A percentile compares a stretch with the other conserved stretches of the same genome.
Evolutionary conservation across 345 rosid genomes (phyloP).

Genomic region (Eucalyptus cloeziana): DNA sequence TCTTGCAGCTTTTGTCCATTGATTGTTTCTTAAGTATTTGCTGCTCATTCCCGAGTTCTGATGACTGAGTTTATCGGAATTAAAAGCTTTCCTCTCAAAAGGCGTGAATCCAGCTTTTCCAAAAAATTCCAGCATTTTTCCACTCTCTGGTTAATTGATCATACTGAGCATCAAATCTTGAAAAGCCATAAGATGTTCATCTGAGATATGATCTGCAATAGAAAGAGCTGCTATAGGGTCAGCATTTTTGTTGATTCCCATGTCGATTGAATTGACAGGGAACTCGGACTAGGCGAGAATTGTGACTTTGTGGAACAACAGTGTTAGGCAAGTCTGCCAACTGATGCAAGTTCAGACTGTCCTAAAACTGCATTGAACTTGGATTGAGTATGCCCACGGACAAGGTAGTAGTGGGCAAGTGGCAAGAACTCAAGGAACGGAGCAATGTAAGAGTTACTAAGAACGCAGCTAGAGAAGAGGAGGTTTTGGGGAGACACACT

Average conservation of each 20-base stretch:
- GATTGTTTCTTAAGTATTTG: not conserved
- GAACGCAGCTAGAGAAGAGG: not conserved
- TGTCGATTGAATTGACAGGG: not conserved
- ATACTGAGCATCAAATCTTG: not conserved
- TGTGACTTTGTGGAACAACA: not conserved
- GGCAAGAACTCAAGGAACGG: not conserved
- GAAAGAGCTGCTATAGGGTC: not conserved
- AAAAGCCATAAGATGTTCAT: not conserved
- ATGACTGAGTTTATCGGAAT: fast-evolving
- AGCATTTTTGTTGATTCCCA: not conserved
- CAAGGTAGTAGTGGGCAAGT: not conserved
- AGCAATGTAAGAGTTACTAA: not conserved
- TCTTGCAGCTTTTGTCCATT: not conserved
- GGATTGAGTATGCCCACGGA: not conserved
- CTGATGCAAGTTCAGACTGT: not conserved
- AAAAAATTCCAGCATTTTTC: not conserved
- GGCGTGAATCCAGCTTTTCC: not conserved
- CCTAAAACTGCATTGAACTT: not conserved
- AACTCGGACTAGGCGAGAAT: fast-evolving
- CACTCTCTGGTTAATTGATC: not conserved
- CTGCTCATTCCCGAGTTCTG: no score
- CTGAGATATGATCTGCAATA: not conserved
- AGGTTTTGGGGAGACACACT: not conserved
- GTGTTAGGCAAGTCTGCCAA: not conserved
- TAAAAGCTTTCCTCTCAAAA: not conserved